phyloP scores from a whole-genome alignment of 2,329 filamentous ascomycete genomes.

The Paramyrothecium sp. region DNA sequence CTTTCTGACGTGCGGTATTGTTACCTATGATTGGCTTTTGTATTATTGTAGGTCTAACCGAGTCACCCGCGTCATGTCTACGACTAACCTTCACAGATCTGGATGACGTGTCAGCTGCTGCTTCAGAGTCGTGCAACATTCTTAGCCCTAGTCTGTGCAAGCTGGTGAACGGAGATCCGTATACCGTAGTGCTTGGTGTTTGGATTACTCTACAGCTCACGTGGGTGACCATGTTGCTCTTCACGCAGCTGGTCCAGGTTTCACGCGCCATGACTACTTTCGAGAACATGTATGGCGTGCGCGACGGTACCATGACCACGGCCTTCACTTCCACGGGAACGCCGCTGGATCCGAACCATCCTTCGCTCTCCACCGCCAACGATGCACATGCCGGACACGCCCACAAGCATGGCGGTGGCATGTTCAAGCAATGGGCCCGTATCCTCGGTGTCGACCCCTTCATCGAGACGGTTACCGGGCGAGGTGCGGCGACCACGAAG shows the following conservation, averaged over 20 bases:
- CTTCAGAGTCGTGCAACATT: slow-evolving; percentile 65
- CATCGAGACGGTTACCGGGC: slow-evolving; percentile 84
- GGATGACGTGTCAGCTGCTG: slow-evolving; percentile 51
- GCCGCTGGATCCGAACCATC: slow-evolving; percentile 65
- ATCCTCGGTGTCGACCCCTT: slow-evolving; percentile 92
- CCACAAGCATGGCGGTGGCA: slow-evolving; percentile 60
- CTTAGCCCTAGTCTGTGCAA: slow-evolving; percentile 74
- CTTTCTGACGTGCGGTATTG: slow-evolving; percentile 71
- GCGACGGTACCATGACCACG: slow-evolving; percentile 59
- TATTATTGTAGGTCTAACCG: slow-evolving; percentile 63
- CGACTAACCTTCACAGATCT: slow-evolving; percentile 52
- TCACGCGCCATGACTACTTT: slow-evolving; percentile 92
- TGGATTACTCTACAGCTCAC: slow-evolving; percentile 85
- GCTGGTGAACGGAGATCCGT: slow-evolving; percentile 76
- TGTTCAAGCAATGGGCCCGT: slow-evolving; percentile 76
- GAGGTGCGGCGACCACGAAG: slow-evolving; percentile 63
- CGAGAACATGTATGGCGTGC: slow-evolving; percentile 88
- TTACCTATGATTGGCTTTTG: slow-evolving; percentile 68
- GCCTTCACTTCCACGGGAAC: slow-evolving; percentile 78
- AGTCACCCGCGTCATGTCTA: not conserved
- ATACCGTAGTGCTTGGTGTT: slow-evolving; percentile 73
- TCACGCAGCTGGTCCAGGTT: slow-evolving; percentile 91
- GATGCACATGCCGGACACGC: slow-evolving; percentile 42
- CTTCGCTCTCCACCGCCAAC: slow-evolving; percentile 55
- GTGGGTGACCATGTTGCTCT: slow-evolving; percentile 96